Evolutionary conservation across 768 basidiomycete genomes (phyloP), one percentile per base, ranked within the genome.

Genomic region (Russula lepida): DNA sequence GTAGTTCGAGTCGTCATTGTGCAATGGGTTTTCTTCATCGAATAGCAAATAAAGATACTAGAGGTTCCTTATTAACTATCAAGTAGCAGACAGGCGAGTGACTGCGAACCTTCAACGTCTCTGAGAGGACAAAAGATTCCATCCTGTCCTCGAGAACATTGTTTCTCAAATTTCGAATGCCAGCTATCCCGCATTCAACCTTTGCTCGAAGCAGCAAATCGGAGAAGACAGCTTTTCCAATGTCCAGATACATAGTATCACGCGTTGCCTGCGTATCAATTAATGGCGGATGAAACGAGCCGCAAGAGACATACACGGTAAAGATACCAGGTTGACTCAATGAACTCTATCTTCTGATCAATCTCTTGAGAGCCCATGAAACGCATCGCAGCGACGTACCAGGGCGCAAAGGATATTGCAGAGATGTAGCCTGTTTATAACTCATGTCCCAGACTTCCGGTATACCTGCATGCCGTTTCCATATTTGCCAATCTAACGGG

Each of bases 301-400:
- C 30, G 37, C 33, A 27, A 6, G 19, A 35, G 25, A 72, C 83
- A 64, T 66, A 89, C 92, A 54, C 89, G 81, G 69, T 97, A 98
- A 19, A 98, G 77, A 73, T 95, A 97, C 86, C 94, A 95, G 6
- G 92, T 99, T 23, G 90, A 93, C 74, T 99, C 97, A 59, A 97
- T 82, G 67, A 97, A 95, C 73, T 99, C 95, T 84, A 33, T 7
- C 17, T 44, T 33, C 11, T 33, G 8, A 52, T 60, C 27, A 47
- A 43, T 48, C 19, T 55, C 39, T 23, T 35, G 52, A 43, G 35
- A 51, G 13, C 13, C 1, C n/a, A 47, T 46, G n/a, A n/a, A 23
- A 23, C 3, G 6, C 21, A 11, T 51, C 41, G 44, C 30, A 32
- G 12, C 2, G 43, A 19, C 46, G 58, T 28, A 64, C 85, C 86